Percentiles rank a stretch among this genome's conserved stretches.
These are phyloP conservation scores for Russula abietina DNA, from an alignment of 768 basidiomycete species.

Conservation along the genomic window DNA sequence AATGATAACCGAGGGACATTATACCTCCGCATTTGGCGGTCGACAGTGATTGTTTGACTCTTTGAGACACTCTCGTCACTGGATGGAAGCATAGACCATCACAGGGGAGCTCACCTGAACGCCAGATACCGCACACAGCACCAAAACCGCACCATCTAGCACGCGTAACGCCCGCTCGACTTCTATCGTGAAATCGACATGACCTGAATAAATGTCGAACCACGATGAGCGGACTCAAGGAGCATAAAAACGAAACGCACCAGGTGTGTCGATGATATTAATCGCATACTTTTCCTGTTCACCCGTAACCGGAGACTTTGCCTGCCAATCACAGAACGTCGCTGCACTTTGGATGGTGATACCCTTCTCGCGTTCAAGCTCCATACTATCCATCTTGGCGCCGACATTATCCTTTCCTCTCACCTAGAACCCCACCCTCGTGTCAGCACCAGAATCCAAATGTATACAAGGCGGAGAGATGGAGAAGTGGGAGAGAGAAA, in stretches of 20 bases:
- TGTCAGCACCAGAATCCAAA: background rate
- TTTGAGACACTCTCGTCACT: slow-evolving; percentile 28
- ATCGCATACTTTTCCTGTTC: slow-evolving; percentile 81
- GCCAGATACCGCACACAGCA: slow-evolving; percentile 94
- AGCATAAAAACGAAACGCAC: slow-evolving; percentile 35
- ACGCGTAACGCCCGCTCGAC: slow-evolving; percentile 96
- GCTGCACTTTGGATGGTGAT: slow-evolving; percentile 99
- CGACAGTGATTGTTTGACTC: slow-evolving; percentile 98
- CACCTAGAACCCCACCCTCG: slow-evolving; percentile 44
- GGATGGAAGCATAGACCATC: background rate
- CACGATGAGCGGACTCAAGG: background rate
- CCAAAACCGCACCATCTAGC: slow-evolving; percentile 92
- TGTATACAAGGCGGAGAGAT: slow-evolving; percentile 2
- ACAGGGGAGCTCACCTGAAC: slow-evolving; percentile 60
- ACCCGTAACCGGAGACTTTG: slow-evolving; percentile 52
- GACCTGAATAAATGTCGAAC: slow-evolving; percentile 47
- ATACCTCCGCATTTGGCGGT: slow-evolving; percentile 97
- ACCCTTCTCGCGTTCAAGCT: slow-evolving; percentile 96
- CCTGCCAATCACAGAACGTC: slow-evolving; percentile 96
- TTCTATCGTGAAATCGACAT: slow-evolving; percentile 99
- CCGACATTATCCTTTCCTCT: slow-evolving; percentile 93
- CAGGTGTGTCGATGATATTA: slow-evolving; percentile 99
- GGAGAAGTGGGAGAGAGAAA: slow-evolving; percentile 19
- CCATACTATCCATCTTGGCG: slow-evolving; percentile 99
- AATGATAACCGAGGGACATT: slow-evolving; percentile 93